Conservation (phyloP, 805 yeast genomes). For the Wickerhamomyces sydowiorum region DNA sequence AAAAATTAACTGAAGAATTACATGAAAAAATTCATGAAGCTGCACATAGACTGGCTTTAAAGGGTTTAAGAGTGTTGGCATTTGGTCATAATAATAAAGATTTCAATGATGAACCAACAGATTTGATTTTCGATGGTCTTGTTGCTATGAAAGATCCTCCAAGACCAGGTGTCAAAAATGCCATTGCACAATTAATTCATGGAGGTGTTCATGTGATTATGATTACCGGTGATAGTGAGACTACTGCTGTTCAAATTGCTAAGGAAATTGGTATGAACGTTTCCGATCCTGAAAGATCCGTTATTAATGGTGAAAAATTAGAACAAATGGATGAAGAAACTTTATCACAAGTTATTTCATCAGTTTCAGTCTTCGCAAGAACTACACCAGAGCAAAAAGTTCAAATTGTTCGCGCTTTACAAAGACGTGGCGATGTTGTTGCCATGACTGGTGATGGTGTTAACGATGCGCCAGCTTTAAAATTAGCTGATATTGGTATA, state of each 20-base stretch:
- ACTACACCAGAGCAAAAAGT: conserved; percentile 94
- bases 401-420: conserved; percentile 82
- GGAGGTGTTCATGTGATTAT: conserved; percentile 98
- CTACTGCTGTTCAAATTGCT: conserved; percentile 83
- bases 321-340: conserved; percentile 70
- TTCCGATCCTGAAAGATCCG: conserved; percentile 54
- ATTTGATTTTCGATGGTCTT: conserved; percentile 75
- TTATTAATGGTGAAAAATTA: conserved; percentile 79
- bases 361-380: conserved; percentile 88
- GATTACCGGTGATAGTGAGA: conserved; percentile 94
- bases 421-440: conserved; percentile 87
- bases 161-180: conserved; percentile 72
- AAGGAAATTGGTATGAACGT: conserved; percentile 86
- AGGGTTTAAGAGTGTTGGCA: conserved; percentile 83
- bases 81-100: conserved; percentile 53
- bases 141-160: conserved; percentile 99
- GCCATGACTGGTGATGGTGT: conserved; percentile 99
- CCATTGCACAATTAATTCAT: conserved; percentile 69
- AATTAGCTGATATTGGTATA: conserved; percentile 93
- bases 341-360: conserved; percentile 67
- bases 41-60: conserved; percentile 63
- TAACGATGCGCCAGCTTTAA: conserved; percentile 97
- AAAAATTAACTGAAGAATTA: conserved; percentile 49
- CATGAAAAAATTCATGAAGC: conserved; percentile 43
- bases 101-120: conserved; percentile 42